Conservation (phyloP, 306 rosid species). For the Ceratonia siliqua region DNA sequence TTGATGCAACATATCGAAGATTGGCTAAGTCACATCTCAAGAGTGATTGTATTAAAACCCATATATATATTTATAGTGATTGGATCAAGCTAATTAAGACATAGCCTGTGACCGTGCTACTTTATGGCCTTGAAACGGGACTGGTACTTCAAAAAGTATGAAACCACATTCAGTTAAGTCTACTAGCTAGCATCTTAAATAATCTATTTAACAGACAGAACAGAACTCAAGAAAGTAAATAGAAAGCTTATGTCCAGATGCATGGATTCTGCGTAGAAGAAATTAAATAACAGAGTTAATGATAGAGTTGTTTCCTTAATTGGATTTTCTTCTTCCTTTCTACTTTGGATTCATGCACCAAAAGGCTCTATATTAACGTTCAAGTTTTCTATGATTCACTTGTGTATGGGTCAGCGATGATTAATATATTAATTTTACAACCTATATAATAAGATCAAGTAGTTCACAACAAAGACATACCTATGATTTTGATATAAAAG, state of each 20-base stretch:
- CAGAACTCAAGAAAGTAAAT: not conserved
- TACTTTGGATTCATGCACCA: not conserved
- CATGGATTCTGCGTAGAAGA: constrained; percentile 1
- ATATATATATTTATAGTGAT: not conserved
- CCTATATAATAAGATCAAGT: not conserved
- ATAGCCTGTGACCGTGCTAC: too few species aligned
- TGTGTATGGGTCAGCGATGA: not conserved
- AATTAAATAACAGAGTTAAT: not conserved
- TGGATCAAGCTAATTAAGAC: not conserved
- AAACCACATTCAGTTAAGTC: not conserved
- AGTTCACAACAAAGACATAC: not conserved
- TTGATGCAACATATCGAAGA: constrained; percentile 5
- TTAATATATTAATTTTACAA: not conserved
- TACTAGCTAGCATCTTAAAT: not conserved
- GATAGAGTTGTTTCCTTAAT: not conserved
- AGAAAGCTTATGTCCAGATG: not conserved
- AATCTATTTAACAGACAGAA: not conserved
- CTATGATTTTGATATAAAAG: not conserved
- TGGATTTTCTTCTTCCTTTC: not conserved
- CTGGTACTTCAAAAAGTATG: not conserved
- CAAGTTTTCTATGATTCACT: not conserved
- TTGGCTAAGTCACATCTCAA: constrained; percentile 17
- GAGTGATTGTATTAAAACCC: not conserved
- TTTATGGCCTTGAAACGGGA: not conserved
- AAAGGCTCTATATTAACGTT: not conserved